Evolutionary conservation across 75 land plant genomes (phyloP).

Genomic region (Cunninghamia lanceolata): DNA sequence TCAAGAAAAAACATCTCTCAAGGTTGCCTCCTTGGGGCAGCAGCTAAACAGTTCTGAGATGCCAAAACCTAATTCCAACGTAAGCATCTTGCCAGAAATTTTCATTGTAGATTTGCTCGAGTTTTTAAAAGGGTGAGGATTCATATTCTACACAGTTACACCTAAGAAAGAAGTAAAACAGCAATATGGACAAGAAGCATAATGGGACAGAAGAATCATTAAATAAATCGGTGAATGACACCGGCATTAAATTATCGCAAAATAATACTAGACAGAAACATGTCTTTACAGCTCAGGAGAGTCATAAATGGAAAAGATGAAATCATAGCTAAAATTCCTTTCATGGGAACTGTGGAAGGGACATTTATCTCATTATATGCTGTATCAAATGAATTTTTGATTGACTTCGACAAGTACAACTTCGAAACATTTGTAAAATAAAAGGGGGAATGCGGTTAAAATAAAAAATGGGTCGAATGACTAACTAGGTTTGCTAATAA

Average conservation of each 20-base stretch:
- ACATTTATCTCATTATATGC: background rate
- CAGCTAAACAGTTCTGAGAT: background rate
- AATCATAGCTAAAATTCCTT: background rate
- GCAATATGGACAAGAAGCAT: background rate
- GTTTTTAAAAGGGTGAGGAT: background rate
- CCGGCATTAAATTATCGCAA: background rate
- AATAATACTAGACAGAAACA: background rate
- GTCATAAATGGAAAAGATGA: background rate
- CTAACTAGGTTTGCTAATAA: background rate
- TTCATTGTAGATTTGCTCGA: background rate
- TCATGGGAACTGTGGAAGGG: background rate
- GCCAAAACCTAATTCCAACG: background rate
- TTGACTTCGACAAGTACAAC: background rate
- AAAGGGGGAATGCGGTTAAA: background rate
- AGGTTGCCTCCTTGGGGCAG: background rate
- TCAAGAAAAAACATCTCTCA: background rate
- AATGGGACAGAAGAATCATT: background rate
- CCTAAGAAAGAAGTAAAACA: background rate
- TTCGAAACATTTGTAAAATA: background rate
- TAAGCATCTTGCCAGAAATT: background rate
- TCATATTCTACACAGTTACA: background rate
- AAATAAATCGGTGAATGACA: background rate
- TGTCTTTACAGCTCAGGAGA: background rate
- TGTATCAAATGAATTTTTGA: background rate
- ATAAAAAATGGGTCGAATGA: background rate